Evolutionary conservation across 257 asterid species (phyloP), one percentile per base, ranked within the genome.

Genomic region (Capsicum pubescens): DNA sequence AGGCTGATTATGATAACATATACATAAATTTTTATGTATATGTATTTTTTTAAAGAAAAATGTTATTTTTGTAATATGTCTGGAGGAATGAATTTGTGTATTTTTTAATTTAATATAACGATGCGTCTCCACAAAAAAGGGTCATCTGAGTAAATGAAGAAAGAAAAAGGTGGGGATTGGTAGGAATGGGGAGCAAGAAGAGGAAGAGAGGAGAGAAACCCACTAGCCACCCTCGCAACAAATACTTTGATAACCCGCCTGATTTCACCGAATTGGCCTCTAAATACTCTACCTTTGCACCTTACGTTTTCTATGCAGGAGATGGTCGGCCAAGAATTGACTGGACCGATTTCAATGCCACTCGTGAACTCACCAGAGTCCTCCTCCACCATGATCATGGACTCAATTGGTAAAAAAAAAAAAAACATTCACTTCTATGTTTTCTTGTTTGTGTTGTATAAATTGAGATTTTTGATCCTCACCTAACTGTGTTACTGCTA

Each of bases 341-440:
- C 58, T 96, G 99, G 98, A 96, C 97, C 36, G 97, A 96, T 87
- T 94, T 91, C 88, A 92, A 92, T 85, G 99, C 98, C 66, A 96
- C 99, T 21, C 97, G 97, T n/a, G 98, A 95, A 87, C 87, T 95
- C 89, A 94, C 95, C 26, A 91, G 93, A 68, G 93, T 93, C 8
- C 68, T 94, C 83, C 97, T 96, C 70, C 94, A 89, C 86, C 99
- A 91, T 44, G 98, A 96, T 87, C 97, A 93, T 79, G 93, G 88
- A 55, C 87, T 94, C 87, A 80, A 92, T 82, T 94, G 98, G 97
- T 93, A 3, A 11, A 72, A 42, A 57, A 44, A n/a, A 50, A 15
- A 82, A n/a, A 4, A 6, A 11, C 13, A 79, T 35, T 26, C 32
- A 26, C 2, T n/a, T 84, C 10, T 50, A 44, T 57, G 32, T 19